Evolutionary conservation across 192 early-diverging fungal genomes (phyloP).

Genomic region (Lobosporangium transversale): DNA sequence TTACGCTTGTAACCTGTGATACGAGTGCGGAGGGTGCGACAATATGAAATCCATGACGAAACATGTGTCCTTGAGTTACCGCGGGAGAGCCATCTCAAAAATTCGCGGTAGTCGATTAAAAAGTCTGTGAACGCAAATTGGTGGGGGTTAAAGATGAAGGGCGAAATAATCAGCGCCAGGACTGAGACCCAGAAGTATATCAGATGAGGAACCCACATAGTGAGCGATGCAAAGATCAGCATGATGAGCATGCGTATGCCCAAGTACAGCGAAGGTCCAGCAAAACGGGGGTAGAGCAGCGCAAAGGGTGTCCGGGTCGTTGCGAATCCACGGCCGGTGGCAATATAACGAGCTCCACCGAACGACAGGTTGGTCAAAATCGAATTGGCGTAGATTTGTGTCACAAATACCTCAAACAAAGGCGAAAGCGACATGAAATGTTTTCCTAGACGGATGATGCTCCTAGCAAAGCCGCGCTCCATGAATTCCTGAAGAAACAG

Average conservation of each 20-base stretch:
- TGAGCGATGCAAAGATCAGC: conserved; percentile 77
- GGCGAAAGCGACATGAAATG: conserved; percentile 87
- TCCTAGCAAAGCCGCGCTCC: conserved; percentile 81
- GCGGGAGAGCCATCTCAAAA: conserved; percentile 84
- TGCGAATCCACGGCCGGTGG: conserved; percentile 86
- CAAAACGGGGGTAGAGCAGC: conserved; percentile 79
- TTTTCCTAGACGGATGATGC: conserved; percentile 75
- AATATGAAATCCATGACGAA: conserved; percentile 85
- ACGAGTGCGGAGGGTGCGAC: conserved; percentile 73
- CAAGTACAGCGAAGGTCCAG: conserved; percentile 78
- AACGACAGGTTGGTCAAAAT: conserved; percentile 82
- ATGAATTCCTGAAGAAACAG: conserved; percentile 86
- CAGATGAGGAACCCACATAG: conserved; percentile 77
- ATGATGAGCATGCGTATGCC: conserved; percentile 76
- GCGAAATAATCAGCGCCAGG: conserved; percentile 78
- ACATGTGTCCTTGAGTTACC: conserved; percentile 79
- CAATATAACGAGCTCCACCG: conserved; percentile 87
- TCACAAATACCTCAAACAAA: conserved; percentile 87
- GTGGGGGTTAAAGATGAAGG: conserved; percentile 91
- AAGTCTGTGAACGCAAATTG: conserved; percentile 86
- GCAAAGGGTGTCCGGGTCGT: conserved; percentile 81
- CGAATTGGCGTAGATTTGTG: conserved; percentile 85
- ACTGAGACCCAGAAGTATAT: conserved; percentile 88
- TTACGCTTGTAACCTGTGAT: conserved; percentile 86
- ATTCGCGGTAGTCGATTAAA: conserved; percentile 83